Percentiles rank a stretch among this genome's conserved stretches.
Evolutionary conservation across 352 stramenopile genomes (phyloP).

Genomic region (Phytophthora fragariae): DNA sequence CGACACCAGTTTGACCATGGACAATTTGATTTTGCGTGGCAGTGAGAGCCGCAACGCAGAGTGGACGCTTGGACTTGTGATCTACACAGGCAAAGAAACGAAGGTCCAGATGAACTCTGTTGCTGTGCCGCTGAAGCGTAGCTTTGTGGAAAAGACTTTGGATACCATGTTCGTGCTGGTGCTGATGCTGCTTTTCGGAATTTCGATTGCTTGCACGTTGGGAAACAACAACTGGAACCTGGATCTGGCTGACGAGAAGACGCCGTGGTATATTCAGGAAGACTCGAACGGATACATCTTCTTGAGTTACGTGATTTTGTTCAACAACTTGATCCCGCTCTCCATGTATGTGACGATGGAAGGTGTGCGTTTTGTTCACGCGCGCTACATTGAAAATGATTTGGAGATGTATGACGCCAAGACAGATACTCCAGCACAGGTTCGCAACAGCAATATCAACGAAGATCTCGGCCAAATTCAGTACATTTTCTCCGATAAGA

Average conservation of each 20-base stretch:
- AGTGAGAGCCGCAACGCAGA: conserved; percentile 88
- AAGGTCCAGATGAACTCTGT: conserved; percentile 90
- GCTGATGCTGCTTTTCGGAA: conserved; percentile 86
- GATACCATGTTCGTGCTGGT: conserved; percentile 91
- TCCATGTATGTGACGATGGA: conserved; percentile 93
- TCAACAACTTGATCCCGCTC: conserved; percentile 90
- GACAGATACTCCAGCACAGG: conserved; percentile 78
- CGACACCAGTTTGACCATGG: conserved; percentile 80
- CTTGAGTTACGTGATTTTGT: conserved; percentile 91
- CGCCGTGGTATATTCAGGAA: conserved; percentile 76
- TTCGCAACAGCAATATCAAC: conserved; percentile 91
- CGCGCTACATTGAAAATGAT: conserved; percentile 87
- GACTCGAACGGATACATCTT: conserved; percentile 88
- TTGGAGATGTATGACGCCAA: conserved; percentile 82
- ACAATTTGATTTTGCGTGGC: conserved; percentile 88
- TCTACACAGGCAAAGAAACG: conserved; percentile 86
- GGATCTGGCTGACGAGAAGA: conserved; percentile 53
- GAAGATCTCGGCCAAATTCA: conserved; percentile 91
- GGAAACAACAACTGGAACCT: conserved; percentile 89
- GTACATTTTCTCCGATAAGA: conserved; percentile 93
- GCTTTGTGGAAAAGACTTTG: conserved; percentile 88
- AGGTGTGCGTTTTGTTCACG: conserved; percentile 88
- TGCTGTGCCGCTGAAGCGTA: conserved; percentile 84
- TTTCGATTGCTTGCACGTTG: conserved; percentile 84
- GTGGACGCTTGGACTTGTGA: conserved; percentile 86